Conservation (phyloP, 306 rosid genomes). For the Rosa persica region DNA sequence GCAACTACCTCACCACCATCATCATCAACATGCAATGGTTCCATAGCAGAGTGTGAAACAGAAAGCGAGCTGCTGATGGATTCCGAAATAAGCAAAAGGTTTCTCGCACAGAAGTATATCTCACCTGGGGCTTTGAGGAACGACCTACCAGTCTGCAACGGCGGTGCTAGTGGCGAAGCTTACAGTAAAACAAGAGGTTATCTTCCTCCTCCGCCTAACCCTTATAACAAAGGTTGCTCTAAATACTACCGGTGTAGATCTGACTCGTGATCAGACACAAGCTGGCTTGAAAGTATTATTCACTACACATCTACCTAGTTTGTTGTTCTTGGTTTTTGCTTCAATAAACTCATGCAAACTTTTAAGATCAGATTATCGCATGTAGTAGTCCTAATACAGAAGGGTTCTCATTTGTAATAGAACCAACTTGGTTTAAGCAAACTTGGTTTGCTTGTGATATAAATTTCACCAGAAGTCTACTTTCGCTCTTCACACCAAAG, state of each 20-base stretch:
- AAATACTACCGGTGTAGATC: slow-evolving; percentile 69
- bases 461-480: background rate
- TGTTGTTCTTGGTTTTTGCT: slow-evolving; percentile 3
- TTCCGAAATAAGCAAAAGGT: slow-evolving; percentile 66
- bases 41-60: slow-evolving; percentile 67
- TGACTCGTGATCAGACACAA: slow-evolving; percentile 36
- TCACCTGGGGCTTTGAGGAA: slow-evolving; percentile 59
- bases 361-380: background rate
- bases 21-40: slow-evolving; percentile 49
- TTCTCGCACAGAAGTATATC: slow-evolving; percentile 51
- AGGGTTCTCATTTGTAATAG: background rate
- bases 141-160: slow-evolving; percentile 61
- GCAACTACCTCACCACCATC: slow-evolving; percentile 13
- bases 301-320: background rate
- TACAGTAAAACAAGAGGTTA: slow-evolving; percentile 61
- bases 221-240: slow-evolving; percentile 58
- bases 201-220: slow-evolving; percentile 63
- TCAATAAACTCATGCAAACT: background rate
- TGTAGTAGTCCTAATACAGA: background rate
- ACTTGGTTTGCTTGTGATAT: background rate
- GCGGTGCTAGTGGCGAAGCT: slow-evolving; percentile 58
- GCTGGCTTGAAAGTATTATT: background rate
- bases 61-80: slow-evolving; percentile 71
- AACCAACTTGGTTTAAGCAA: background rate
- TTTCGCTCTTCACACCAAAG: background rate